Evolutionary conservation across 352 stramenopile species (phyloP), one percentile per base, ranked within the genome.

Genomic region (Pythium scleroteichum): DNA sequence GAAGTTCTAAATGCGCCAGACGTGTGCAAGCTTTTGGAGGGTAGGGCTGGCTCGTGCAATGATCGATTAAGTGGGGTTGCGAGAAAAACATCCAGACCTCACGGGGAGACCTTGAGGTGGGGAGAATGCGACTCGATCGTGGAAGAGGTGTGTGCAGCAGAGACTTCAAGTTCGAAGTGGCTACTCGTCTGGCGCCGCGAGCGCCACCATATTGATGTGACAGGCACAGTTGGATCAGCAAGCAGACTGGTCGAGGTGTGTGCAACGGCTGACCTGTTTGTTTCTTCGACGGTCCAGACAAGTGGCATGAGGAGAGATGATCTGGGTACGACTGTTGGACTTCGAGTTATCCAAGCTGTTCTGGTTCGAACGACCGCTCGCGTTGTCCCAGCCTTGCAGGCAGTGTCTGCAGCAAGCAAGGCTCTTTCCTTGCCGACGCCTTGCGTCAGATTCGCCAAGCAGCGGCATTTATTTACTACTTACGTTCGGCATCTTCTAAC

Each of bases 1-100:
- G n/a, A 2, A 3, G 46, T 66, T 41, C 44, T 66, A 26, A 44
- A 52, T 35, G 59, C 59, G 8, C 59, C 59, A 1, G 59, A 66
- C 3, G 44, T 66, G 2, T 38, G 54, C 16, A 17, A 35, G 33
- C 46, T 61, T 22, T 19, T 61, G 17, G 42, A 66, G 7, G 7
- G 5, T n/a, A 44, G 20, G 48, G 16, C 9, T 3, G 19, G 13
- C 32, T 38, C 22, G 22, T 17, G 17, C 6, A 44, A 4, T 4
- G 38, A 44, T 44, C 53, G 53, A 2, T 40, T n/a, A 23, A 23
- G 22, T 47, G 41, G 17, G 7, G 14, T 23, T 22, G 14, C 39
- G 32, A 29, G 12, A 29, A 19, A 19, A 24, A 32, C 12, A 7
- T 17, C 17, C 22, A 16, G 12, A 33, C 29, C 39, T 39, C 39